A percentile compares a stretch with the other conserved stretches of the same genome.
These are phyloP conservation scores for Picochlorum sp. DNA, from an alignment of 139 green algal species.

Conservation along the genomic window DNA sequence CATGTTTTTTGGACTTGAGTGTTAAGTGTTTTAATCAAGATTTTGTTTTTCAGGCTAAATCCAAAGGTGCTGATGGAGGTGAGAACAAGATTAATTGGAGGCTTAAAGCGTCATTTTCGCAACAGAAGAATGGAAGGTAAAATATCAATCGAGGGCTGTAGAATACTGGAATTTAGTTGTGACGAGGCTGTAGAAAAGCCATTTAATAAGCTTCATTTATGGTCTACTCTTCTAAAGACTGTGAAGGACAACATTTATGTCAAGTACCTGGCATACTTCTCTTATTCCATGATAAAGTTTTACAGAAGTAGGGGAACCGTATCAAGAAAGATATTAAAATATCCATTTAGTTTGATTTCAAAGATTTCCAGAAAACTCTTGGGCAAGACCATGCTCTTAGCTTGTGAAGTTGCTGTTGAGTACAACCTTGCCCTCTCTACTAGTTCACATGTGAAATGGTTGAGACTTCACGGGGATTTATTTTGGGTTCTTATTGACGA, in stretches of 20 bases:
- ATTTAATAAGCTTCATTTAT: slow-evolving; percentile 14
- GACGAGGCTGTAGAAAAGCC: slow-evolving; percentile 41
- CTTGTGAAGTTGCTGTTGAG: slow-evolving; percentile 67
- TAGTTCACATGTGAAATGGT: slow-evolving; percentile 41
- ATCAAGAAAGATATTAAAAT: slow-evolving; percentile 6
- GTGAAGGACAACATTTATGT: not conserved
- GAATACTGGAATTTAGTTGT: slow-evolving; percentile 56
- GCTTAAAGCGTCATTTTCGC: slow-evolving; percentile 71
- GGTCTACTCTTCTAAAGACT: slow-evolving; percentile 26
- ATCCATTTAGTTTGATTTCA: slow-evolving; percentile 8
- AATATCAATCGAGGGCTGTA: slow-evolving; percentile 38
- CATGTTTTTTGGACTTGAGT: not conserved
- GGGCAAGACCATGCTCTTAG: slow-evolving; percentile 37
- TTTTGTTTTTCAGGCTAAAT: not conserved
- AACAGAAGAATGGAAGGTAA: slow-evolving; percentile 52
- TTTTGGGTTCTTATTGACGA: slow-evolving; percentile 14
- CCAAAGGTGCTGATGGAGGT: slow-evolving; percentile 25
- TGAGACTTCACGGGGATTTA: slow-evolving; percentile 13
- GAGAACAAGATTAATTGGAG: slow-evolving; percentile 31
- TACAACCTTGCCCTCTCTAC: slow-evolving; percentile 60
- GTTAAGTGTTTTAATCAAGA: not conserved
- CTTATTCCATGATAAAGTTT: slow-evolving; percentile 1
- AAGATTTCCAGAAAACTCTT: slow-evolving; percentile 25
- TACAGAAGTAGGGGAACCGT: not conserved
- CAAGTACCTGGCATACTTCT: not conserved